Evolutionary conservation across 169 alveolate species (phyloP).

Genomic region (Plasmodium fragile): DNA sequence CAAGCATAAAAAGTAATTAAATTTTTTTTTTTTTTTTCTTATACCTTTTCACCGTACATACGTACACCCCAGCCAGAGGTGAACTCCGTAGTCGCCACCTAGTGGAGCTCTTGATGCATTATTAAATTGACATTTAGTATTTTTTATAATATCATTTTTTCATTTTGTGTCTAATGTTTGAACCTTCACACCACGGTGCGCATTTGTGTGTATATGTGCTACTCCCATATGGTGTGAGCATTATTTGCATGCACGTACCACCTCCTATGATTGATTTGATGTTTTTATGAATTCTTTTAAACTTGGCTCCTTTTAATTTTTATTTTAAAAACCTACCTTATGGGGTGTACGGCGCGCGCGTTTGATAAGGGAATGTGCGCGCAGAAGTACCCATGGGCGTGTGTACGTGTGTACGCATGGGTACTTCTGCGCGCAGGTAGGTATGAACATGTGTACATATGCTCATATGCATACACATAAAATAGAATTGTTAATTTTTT

Average conservation of each 20-base stretch:
- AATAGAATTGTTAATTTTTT: neutral
- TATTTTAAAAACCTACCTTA: constrained; percentile 2
- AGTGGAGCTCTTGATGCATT: neutral
- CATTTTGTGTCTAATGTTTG: constrained; percentile 1
- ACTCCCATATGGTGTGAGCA: neutral
- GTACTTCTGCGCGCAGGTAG: no score
- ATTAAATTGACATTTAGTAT: neutral
- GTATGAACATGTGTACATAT: neutral
- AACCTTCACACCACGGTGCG: neutral
- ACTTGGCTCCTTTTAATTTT: neutral
- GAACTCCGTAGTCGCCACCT: neutral
- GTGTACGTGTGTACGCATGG: neutral
- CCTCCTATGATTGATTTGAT: constrained; percentile 13
- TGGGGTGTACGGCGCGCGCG: neutral
- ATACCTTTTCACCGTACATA: neutral
- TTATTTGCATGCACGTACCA: neutral
- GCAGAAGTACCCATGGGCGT: neutral
- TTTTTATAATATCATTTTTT: neutral
- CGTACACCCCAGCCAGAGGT: neutral
- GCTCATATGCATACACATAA: neutral
- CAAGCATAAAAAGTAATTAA: neutral
- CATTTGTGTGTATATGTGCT: neutral
- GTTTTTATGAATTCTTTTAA: constrained; percentile 49
- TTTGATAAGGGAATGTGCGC: neutral
- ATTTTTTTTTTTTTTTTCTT: neutral